Evolutionary conservation across 257 asterid species (phyloP).

Genomic region (Cynanchum wilfordii): DNA sequence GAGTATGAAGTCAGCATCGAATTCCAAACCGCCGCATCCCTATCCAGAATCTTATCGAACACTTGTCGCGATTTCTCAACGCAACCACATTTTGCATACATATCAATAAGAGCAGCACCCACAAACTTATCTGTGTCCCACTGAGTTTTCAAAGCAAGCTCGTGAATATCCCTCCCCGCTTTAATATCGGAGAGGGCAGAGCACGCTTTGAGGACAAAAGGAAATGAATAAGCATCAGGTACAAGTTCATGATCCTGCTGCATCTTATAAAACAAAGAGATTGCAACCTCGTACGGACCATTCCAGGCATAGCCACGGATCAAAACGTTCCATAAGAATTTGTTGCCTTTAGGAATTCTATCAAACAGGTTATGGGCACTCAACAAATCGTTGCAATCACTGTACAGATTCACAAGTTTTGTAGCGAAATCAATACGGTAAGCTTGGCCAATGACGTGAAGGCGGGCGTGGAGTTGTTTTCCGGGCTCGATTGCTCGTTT

Average conservation of each 20-base stretch:
- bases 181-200: constrained; percentile 37
- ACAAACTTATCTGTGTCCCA: constrained; percentile 56
- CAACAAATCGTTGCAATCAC: constrained; percentile 29
- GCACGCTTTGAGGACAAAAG: constrained; percentile 58
- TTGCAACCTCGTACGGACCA: constrained; percentile 45
- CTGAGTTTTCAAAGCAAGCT: constrained; percentile 31
- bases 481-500: constrained; percentile 43
- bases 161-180: constrained; percentile 45
- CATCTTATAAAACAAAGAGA: constrained; percentile 39
- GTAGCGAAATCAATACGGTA: constrained; percentile 37
- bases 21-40: constrained; percentile 64
- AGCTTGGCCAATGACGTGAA: constrained; percentile 33
- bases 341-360: constrained; percentile 43
- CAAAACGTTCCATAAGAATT: constrained; percentile 61
- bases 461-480: constrained; percentile 49
- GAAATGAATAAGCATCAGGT: constrained; percentile 57
- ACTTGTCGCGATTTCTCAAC: constrained; percentile 35
- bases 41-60: constrained; percentile 39
- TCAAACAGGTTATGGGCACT: constrained; percentile 55
- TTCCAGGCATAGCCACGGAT: constrained; percentile 67
- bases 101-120: constrained; percentile 54
- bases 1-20: constrained; percentile 58
- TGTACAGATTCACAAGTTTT: constrained; percentile 46
- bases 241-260: constrained; percentile 36
- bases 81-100: constrained; percentile 60